Evolutionary conservation across 768 basidiomycete species (phyloP).

Genomic region (Daedaleopsis sinensis): DNA sequence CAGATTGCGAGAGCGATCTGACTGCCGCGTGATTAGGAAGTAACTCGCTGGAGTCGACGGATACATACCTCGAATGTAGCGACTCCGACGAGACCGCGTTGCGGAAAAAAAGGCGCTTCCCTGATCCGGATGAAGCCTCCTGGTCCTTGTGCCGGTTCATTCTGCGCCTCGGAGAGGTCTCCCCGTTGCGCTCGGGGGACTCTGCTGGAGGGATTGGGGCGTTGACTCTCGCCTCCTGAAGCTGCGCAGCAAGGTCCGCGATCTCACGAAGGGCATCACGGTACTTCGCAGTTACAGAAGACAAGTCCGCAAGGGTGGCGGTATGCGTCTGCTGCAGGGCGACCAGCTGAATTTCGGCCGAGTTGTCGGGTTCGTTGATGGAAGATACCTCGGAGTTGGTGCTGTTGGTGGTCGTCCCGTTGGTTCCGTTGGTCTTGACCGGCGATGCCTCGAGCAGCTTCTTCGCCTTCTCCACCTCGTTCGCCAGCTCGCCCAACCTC

Average conservation of each 20-base stretch:
- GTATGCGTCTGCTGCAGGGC: conserved; percentile 82
- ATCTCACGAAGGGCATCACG: conserved; percentile 90
- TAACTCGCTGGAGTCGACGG: conserved; percentile 16
- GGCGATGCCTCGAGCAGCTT: conserved; percentile 57
- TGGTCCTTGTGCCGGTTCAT: conserved; percentile 56
- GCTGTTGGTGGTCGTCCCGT: conserved; percentile 24
- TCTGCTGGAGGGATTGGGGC: conserved; percentile 47
- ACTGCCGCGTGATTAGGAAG: conserved; percentile 20
- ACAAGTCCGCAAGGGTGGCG: conserved; percentile 78
- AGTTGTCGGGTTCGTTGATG: conserved; percentile 36
- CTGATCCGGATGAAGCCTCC: conserved; percentile 49
- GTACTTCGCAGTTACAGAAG: conserved; percentile 80
- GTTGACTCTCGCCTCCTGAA: conserved; percentile 81
- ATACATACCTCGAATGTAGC: conserved; percentile 77
- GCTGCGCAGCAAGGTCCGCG: conserved; percentile 89
- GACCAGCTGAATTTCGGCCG: conserved; percentile 63
- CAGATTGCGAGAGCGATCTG: conserved; percentile 91
- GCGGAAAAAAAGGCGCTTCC: conserved; percentile 82
- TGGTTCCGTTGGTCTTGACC: conserved; percentile 24
- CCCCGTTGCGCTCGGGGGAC: conserved; percentile 46
- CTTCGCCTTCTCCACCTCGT: conserved; percentile 71
- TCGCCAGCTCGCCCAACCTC: conserved; percentile 69
- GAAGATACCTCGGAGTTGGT: conserved; percentile 25
- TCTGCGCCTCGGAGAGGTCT: conserved; percentile 54
- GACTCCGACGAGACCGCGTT: conserved; percentile 84